Base-by-base conservation (phyloP, 345 rosid species). In the Lagerstroemia speciosa region DNA sequence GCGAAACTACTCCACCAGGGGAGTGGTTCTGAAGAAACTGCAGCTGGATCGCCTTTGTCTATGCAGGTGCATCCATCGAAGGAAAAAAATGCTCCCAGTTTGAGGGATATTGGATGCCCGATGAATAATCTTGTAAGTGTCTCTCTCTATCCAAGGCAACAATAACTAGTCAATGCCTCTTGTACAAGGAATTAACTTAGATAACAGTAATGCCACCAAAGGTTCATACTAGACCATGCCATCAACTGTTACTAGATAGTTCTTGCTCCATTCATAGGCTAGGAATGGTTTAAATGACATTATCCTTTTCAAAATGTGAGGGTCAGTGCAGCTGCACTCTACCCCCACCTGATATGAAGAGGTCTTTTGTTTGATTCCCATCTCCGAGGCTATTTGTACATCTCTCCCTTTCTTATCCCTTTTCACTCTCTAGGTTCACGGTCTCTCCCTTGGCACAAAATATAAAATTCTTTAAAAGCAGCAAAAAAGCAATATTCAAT, bases 41-140 rank as follows among this genome's bases (percentile, higher is more conserved):
- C 29, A 26, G 2, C 63, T 10, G 5, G 20, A 2, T 19, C 78
- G 65, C 64, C 79, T 78, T 72, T 72, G 73, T 46, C 78, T 45
- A 34, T 71, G 29, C 20, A 2, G 34, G 34, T 58, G 16, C 30
- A 26, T 27, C 62, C 62, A 3, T 27, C 7, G 10, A 12, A 27
- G 33, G 63, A 29, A 19, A 30, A 26, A 27, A 29, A 26, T 58
- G 34, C 34, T 58, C 63, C 34, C 0, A 58, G 2, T 11, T 8
- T 29, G 12, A n/a, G 29, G 24, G 63, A 58, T 58, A 58, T 1
- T n/a, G 19, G 34, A 14, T 3, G 63, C 33, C 2, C 32, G 29
- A 27, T 58, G 20, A 16, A 16, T 10, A 58, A 27, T 27, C 32
- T 27, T 30, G 63, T 57, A 27, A 20, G 16, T 53, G 29, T 53